Evolutionary conservation across 129 eudicot species (phyloP), one percentile per base, ranked within the genome.

Genomic region (Arctium minus): DNA sequence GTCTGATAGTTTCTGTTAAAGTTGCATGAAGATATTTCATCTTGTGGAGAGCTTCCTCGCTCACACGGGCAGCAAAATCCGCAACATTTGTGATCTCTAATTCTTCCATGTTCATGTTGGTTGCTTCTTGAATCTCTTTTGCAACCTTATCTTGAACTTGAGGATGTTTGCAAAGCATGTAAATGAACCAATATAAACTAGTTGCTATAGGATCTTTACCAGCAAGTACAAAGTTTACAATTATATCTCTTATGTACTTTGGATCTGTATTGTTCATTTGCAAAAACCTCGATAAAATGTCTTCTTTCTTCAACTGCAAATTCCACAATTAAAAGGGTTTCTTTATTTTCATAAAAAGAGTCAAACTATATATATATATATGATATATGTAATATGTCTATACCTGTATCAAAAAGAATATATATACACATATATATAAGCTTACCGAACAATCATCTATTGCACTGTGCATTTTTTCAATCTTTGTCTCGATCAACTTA

Each of bases 181-280:
- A 46, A 46, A 46, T 46, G 53, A 46, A 46, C 53, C 53, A 46
- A 46, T 46, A 46, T 15, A 46, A 46, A 46, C 53, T 46, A 46
- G 53, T 46, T 10, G 53, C 53, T 9, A 46, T 46, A 46, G 53
- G 62, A 13, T 50, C 62, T 13, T 50, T 50, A 50, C 62, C 62
- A 50, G 62, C 62, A 10, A 89, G 85, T 67, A 89, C 71, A 68
- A 86, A 89, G 76, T 81, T 89, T 78, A 89, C 67, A 44, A 86
- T 87, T 40, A 89, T 87, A 73, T 89, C 92, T 48, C 90, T 65
- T 80, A 89, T 70, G 76, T 86, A 89, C 80, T 81, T 86, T 2
- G 83, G 83, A 70, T 89, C 87, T 13, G 70, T 72, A 42, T 81
- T 70, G 4, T 13, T 50, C 0, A 50, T 50, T 13, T 50, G 62